Conservation (phyloP, 768 basidiomycete genomes). For the Kwoniella europaea region DNA sequence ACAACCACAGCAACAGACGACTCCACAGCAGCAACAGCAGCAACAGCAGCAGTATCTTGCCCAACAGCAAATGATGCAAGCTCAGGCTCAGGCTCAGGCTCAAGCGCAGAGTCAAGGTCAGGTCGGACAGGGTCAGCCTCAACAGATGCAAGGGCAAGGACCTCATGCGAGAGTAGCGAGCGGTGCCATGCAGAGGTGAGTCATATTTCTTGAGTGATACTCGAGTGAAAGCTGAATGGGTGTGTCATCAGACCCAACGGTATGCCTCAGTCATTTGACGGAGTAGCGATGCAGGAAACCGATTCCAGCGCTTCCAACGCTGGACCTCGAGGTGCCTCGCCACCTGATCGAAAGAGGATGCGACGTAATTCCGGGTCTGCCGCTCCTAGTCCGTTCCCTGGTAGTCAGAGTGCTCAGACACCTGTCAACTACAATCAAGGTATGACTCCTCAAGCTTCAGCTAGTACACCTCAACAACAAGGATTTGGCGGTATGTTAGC, state of each 20-base stretch:
- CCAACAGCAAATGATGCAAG: conserved; percentile 29
- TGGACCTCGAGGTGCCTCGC: conserved; percentile 32
- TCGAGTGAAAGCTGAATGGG: conserved; percentile 2
- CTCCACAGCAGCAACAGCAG: conserved; percentile 12
- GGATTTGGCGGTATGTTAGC: conserved; percentile 25
- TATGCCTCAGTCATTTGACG: conserved; percentile 15
- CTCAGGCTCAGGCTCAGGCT: conserved; percentile 26
- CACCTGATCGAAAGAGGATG: conserved; percentile 52
- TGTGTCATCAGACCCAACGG: conserved; percentile 27
- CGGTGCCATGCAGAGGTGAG: conserved; percentile 35
- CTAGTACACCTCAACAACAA: conserved; percentile 35
- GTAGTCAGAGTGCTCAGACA: conserved; percentile 21
- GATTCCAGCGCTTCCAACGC: conserved; percentile 24
- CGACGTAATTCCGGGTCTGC: conserved; percentile 48
- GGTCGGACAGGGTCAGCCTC: conserved; percentile 17
- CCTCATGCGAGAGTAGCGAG: conserved; percentile 25
- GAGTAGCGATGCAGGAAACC: conserved; percentile 26
- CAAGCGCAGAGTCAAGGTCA: conserved; percentile 17
- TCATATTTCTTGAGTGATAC: not conserved
- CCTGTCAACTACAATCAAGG: conserved; percentile 27
- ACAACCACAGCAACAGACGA: conserved; percentile 23
- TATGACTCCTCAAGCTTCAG: conserved; percentile 29
- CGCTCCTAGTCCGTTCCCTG: conserved; percentile 46
- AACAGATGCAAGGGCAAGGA: conserved; percentile 12
- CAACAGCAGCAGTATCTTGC: conserved; percentile 21